These are phyloP conservation scores for Scenedesmus sp. DNA, from an alignment of 163 green algal genomes.

Conservation along the genomic window DNA sequence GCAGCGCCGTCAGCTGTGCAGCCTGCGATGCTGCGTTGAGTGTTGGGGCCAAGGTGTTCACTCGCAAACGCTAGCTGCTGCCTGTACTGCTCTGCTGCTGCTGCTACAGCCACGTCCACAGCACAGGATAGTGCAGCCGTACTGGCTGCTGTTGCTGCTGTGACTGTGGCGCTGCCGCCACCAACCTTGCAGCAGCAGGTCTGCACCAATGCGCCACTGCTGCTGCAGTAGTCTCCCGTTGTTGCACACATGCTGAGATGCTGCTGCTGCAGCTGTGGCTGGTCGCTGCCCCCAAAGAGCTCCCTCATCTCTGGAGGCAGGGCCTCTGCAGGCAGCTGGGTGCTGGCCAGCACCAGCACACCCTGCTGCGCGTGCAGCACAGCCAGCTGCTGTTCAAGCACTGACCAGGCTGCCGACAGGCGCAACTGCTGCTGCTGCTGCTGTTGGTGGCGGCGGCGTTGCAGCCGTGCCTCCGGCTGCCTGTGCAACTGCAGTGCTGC, in stretches of 20 bases:
- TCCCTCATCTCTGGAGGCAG: slow-evolving; percentile 25
- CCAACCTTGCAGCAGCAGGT: background rate
- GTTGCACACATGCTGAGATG: background rate
- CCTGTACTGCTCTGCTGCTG: slow-evolving; percentile 18
- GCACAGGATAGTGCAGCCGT: background rate
- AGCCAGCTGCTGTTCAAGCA: slow-evolving; percentile 45
- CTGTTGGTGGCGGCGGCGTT: background rate
- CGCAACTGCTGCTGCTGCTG: slow-evolving; percentile 19
- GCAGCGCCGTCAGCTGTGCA: background rate
- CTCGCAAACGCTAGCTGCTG: background rate
- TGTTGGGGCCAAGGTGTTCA: background rate
- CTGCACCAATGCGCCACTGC: slow-evolving; percentile 11
- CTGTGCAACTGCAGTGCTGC: background rate
- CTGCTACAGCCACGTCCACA: background rate
- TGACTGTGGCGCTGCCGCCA: background rate
- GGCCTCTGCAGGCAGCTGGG: background rate
- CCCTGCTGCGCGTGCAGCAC: background rate
- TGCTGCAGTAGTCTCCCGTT: background rate
- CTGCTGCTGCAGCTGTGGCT: slow-evolving; percentile 32
- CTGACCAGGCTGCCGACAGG: slow-evolving; percentile 32
- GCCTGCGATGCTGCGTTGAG: background rate
- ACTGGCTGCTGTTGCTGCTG: background rate
- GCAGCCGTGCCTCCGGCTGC: background rate
- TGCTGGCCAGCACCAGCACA: slow-evolving; percentile 38
- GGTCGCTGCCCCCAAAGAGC: slow-evolving; percentile 15